These are phyloP conservation scores for Carex littledalei DNA, from an alignment of 176 grass and related monocot species.

Conservation along the genomic window DNA sequence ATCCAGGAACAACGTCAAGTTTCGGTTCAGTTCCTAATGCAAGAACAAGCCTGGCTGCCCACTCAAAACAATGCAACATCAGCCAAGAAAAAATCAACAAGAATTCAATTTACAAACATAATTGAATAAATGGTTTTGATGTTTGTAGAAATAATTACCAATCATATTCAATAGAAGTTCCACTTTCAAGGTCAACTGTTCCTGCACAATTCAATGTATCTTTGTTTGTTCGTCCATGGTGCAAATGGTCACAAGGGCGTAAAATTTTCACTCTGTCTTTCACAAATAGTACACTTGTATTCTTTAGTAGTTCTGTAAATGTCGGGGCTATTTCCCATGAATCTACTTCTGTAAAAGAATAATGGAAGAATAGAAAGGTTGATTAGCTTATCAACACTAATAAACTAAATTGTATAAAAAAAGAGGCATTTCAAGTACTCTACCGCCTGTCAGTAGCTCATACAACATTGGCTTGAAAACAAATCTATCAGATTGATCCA, in stretches of 20 bases:
- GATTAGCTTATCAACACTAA: constrained; percentile 19
- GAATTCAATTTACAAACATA: neutral
- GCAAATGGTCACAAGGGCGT: constrained; percentile 65
- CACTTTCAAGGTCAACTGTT: constrained; percentile 81
- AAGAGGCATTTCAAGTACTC: constrained; percentile 7
- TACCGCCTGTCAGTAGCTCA: constrained; percentile 91
- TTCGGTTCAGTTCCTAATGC: constrained; percentile 98
- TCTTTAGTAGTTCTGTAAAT: constrained; percentile 77
- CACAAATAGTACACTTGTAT: constrained; percentile 71
- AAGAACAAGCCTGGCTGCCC: constrained; percentile 98
- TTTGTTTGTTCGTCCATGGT: constrained; percentile 24
- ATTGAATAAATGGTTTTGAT: constrained; percentile 4
- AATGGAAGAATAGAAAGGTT: constrained; percentile 17
- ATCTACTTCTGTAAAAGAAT: constrained; percentile 79
- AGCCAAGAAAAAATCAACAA: constrained; percentile 14
- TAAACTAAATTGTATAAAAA: neutral
- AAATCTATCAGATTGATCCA: constrained; percentile 96
- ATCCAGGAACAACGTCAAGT: constrained; percentile 75
- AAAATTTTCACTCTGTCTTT: constrained; percentile 82
- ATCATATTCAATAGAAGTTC: constrained; percentile 94
- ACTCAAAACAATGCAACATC: constrained; percentile 45
- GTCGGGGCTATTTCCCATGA: constrained; percentile 87
- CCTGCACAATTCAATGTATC: constrained; percentile 53
- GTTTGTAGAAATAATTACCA: constrained; percentile 42
- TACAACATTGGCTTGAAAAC: constrained; percentile 97